Conservation (phyloP, 768 basidiomycete genomes). For the Agaricus blazei region DNA sequence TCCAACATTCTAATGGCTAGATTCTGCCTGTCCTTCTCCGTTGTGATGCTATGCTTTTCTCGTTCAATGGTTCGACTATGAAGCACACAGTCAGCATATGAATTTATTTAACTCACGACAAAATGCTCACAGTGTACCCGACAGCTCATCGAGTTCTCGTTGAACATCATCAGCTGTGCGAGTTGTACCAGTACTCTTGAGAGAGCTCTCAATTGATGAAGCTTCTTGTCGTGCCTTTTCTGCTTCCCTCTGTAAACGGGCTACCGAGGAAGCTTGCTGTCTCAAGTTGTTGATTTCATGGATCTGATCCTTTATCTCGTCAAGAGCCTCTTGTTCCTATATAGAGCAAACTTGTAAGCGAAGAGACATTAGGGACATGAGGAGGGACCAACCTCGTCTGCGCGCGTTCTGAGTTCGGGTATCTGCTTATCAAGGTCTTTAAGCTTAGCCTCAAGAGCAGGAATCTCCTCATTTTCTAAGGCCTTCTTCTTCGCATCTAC, state of each 20-base stretch:
- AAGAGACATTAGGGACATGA: not conserved
- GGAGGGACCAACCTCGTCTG: slow-evolving; percentile 52
- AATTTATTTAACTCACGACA: not conserved
- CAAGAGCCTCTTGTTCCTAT: slow-evolving; percentile 50
- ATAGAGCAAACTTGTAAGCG: slow-evolving; percentile 3
- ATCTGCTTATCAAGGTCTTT: slow-evolving; percentile 50
- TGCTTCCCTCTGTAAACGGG: slow-evolving; percentile 55
- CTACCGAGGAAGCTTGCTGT: slow-evolving; percentile 53
- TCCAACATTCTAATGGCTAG: slow-evolving; percentile 49
- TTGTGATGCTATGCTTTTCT: slow-evolving; percentile 49
- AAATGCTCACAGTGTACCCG: slow-evolving; percentile 56
- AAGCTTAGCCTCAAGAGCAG: slow-evolving; percentile 58
- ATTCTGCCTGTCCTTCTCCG: slow-evolving; percentile 60
- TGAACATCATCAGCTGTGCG: slow-evolving; percentile 88
- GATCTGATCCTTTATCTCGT: slow-evolving; percentile 49
- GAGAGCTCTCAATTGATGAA: slow-evolving; percentile 56
- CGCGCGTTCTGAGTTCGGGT: slow-evolving; percentile 42
- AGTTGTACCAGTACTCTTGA: slow-evolving; percentile 67
- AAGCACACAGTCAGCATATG: not conserved
- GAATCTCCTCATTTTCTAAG: slow-evolving; percentile 59
- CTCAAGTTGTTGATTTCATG: slow-evolving; percentile 58
- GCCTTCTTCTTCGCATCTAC: slow-evolving; percentile 48
- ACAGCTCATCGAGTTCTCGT: slow-evolving; percentile 60
- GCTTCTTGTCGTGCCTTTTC: slow-evolving; percentile 60
- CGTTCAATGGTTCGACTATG: slow-evolving; percentile 61